Evolutionary conservation across 371 early-diverging fungal genomes (phyloP), one percentile per base, ranked within the genome.

Genomic region (Mucor irregularis): DNA sequence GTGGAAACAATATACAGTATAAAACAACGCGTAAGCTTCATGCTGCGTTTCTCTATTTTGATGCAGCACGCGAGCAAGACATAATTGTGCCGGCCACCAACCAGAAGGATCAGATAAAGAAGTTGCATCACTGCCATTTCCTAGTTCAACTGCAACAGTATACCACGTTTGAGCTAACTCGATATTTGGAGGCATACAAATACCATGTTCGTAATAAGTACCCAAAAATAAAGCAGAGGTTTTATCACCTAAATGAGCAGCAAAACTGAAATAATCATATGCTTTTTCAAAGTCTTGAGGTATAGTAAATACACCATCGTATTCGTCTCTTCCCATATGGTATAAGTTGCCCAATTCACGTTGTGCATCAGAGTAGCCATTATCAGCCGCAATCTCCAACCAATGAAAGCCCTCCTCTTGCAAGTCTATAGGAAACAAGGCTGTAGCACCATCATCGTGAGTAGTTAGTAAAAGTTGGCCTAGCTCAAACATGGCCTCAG

Each of bases 61-160:
- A 35, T 74, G 69, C 21, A 68, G 50, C 10, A 74, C 60, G 14
- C 62, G 68, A 17, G 71, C 74, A n/a, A 71, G 52, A 26, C 66
- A 71, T 29, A 74, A 54, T 24, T 74, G 69, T 11, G 74, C 71
- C 21, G 71, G 57, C 64, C 71, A 74, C 62, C 70, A 69, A 2
- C 60, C 62, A 25, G 40, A 33, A 5, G 59, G 48, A 26, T 62
- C 52, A 21, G 38, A 14, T n/a, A 58, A 35, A 21, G 53, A 34
- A 35, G 31, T 24, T 29, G 44, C n/a, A 11, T 13, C 22, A 7
- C 25, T 45, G 25, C 31, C 19, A 30, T 16, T n/a, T 4, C 58
- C 64, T 3, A 56, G 34, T 39, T 60, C 55, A 21, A 62, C 49
- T 10, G 74, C 74, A 6, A 53, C 44, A 22, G 59, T 58, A 28